A percentile compares a stretch with the other conserved stretches of the same genome.
Evolutionary conservation across 371 early-diverging fungal genomes (phyloP).

Genomic region (Syncephalastrum monosporum): DNA sequence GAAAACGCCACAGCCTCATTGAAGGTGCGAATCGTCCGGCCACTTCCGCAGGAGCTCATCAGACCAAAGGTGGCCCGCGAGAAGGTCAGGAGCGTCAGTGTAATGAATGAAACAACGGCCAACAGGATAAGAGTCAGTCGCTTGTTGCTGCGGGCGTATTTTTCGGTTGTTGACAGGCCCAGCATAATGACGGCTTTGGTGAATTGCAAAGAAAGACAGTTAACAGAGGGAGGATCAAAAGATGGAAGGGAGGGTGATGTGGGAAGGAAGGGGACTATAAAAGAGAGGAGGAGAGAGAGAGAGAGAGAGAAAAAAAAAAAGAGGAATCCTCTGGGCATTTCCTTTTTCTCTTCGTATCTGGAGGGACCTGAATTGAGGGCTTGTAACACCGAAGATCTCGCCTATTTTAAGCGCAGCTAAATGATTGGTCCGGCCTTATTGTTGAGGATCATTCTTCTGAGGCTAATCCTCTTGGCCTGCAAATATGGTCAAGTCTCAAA

Average conservation of each 20-base stretch:
- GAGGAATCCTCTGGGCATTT: neutral
- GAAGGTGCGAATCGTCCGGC: conserved; percentile 33
- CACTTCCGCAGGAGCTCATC: conserved; percentile 17
- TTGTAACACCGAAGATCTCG: no score
- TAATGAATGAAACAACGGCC: conserved; percentile 29
- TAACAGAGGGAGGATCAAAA: neutral
- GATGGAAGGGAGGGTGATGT: neutral
- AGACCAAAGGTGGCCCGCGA: conserved; percentile 26
- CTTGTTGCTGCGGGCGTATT: conserved; percentile 33
- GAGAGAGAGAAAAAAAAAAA: conserved; percentile 6
- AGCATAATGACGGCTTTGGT: conserved; percentile 2
- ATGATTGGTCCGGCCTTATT: no score
- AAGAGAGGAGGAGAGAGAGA: conserved; percentile 7
- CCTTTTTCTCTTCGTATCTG: no score
- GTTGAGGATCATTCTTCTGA: no score
- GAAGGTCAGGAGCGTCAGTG: conserved; percentile 32
- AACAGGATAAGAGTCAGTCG: conserved; percentile 27
- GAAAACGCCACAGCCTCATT: conserved; percentile 33
- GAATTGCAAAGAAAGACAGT: neutral
- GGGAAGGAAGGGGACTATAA: conserved; percentile 4
- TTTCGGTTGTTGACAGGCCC: conserved; percentile 25
- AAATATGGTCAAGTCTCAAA: no score
- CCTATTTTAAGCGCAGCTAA: no score
- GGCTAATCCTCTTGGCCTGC: no score
- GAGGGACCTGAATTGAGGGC: no score